Conservation (phyloP, 1,284 basidiomycete species). For the Heterobasidion parviporum region DNA sequence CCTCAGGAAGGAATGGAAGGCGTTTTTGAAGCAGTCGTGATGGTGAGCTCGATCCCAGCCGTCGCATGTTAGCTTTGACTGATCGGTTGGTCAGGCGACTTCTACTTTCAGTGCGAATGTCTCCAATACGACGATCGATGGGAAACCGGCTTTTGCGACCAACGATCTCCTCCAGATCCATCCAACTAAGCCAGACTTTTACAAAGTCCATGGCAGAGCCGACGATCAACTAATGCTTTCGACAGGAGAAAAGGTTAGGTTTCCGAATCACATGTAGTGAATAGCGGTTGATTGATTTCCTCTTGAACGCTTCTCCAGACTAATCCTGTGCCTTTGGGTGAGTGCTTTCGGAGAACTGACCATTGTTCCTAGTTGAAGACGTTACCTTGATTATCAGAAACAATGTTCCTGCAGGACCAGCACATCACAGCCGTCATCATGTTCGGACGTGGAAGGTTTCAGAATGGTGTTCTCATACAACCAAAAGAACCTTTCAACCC, state of each 20-base stretch:
- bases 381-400: constrained; percentile 12
- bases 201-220: constrained; percentile 14
- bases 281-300: not conserved
- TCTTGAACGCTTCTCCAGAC: constrained; percentile 8
- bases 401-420: constrained; percentile 21
- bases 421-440: constrained; percentile 22
- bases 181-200: constrained; percentile 16
- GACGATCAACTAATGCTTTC: constrained; percentile 18
- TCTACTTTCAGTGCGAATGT: constrained; percentile 1
- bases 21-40: constrained; percentile 8
- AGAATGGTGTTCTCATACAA: constrained; percentile 29
- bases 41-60: constrained; percentile 1
- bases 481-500: constrained; percentile 25
- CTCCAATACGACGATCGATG: not conserved
- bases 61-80: not conserved
- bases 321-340: constrained; percentile 16
- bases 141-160: not conserved
- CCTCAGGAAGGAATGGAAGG: constrained; percentile 6
- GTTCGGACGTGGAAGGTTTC: constrained; percentile 30
- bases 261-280: not conserved
- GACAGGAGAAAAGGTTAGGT: constrained; percentile 24
- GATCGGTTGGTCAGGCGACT: not conserved
- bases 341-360: not conserved
- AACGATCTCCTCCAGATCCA: constrained; percentile 19
- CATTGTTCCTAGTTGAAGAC: not conserved